These are phyloP conservation scores for Neoarthrinium moseri DNA, from an alignment of 2,329 filamentous ascomycete genomes.

Conservation along the genomic window DNA sequence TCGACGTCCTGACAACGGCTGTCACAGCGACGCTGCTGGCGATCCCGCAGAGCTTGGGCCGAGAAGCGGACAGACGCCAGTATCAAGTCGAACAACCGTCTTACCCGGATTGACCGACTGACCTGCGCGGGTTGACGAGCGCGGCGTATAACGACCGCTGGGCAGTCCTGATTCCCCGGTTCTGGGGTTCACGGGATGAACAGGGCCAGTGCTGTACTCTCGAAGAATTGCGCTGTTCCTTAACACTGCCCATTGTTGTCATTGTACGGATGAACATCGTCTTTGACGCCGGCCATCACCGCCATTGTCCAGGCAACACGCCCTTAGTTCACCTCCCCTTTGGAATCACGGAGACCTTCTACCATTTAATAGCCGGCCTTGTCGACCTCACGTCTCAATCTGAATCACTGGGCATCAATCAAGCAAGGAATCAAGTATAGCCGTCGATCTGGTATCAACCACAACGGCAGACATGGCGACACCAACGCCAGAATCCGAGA, in stretches of 20 bases:
- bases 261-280: neutral
- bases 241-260: conserved; percentile 1
- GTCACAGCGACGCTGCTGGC: neutral
- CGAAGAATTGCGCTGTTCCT: conserved; percentile 2
- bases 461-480: neutral
- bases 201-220: neutral
- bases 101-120: neutral
- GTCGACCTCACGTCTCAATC: conserved; percentile 2
- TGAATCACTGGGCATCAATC: neutral
- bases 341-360: no score
- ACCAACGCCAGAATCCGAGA: neutral
- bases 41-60: neutral
- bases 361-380: conserved; percentile 1
- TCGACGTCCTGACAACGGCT: neutral
- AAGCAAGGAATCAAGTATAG: neutral
- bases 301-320: conserved; percentile 7
- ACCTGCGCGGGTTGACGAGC: neutral
- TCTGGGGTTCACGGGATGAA: neutral
- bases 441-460: neutral
- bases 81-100: conserved; percentile 2
- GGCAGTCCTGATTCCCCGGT: neutral
- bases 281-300: conserved; percentile 1
- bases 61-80: neutral
- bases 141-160: neutral
- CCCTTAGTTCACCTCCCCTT: neutral